phyloP scores from a whole-genome alignment of 1,284 basidiomycete genomes.

The Pseudozyma sp. region DNA sequence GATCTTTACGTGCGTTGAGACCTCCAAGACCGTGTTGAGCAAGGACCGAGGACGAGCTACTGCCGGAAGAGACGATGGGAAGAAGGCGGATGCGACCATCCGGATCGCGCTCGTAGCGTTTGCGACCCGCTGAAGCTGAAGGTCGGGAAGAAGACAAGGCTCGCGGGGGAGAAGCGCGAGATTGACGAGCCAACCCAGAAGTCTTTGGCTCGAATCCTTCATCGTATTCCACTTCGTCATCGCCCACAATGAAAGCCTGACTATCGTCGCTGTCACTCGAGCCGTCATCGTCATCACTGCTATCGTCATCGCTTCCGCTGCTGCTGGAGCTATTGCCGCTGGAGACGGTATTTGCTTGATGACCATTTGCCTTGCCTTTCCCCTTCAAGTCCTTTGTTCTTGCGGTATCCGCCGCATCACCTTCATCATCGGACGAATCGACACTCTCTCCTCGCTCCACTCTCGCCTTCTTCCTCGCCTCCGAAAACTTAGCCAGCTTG shows the following conservation, averaged over 20 bases:
- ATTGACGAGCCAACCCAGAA: neutral
- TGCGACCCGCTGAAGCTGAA: no score
- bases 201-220: slow-evolving; percentile 15
- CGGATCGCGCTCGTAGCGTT: slow-evolving; percentile 11
- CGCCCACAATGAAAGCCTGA: slow-evolving; percentile 35
- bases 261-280: slow-evolving; percentile 16
- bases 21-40: slow-evolving; percentile 22
- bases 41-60: slow-evolving; percentile 6
- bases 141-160: neutral
- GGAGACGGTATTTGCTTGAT: slow-evolving; percentile 1
- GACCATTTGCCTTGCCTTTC: slow-evolving; percentile 3
- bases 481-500: slow-evolving; percentile 28
- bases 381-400: neutral
- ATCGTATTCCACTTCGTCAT: slow-evolving; percentile 45
- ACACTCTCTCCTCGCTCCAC: slow-evolving; percentile 22
- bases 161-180: neutral
- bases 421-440: slow-evolving; percentile 8
- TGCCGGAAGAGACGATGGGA: slow-evolving; percentile 13
- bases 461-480: slow-evolving; percentile 32
- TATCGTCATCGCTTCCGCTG: slow-evolving; percentile 5
- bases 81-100: slow-evolving; percentile 23
- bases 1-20: slow-evolving; percentile 10
- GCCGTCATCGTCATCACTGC: slow-evolving; percentile 6
- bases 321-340: slow-evolving; percentile 7
- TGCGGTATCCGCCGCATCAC: neutral